Evolutionary conservation across 2,329 filamentous ascomycete genomes (phyloP).

Genomic region (Aspergillus versicolor): DNA sequence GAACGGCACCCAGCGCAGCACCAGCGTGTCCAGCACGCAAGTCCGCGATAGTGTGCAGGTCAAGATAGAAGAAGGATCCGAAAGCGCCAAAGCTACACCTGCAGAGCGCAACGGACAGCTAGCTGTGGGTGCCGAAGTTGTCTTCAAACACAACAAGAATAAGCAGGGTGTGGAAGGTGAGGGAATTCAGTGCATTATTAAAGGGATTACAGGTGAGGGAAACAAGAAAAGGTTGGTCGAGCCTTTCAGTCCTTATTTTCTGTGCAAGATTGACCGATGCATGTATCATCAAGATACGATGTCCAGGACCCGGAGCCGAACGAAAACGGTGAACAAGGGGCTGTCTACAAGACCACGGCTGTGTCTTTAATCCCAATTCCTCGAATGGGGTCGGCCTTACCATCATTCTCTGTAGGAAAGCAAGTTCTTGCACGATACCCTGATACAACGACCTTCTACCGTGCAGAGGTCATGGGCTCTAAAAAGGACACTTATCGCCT

Average conservation of each 20-base stretch:
- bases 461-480: slow-evolving; percentile 74
- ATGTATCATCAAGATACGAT: slow-evolving; percentile 58
- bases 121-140: slow-evolving; percentile 49
- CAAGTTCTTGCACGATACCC: slow-evolving; percentile 77
- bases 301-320: slow-evolving; percentile 79
- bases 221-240: slow-evolving; percentile 59
- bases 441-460: slow-evolving; percentile 82
- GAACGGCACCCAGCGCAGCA: slow-evolving; percentile 38
- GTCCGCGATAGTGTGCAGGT: slow-evolving; percentile 37
- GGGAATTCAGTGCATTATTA: slow-evolving; percentile 74
- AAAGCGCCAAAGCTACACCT: slow-evolving; percentile 43
- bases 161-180: slow-evolving; percentile 52
- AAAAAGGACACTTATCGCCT: slow-evolving; percentile 55
- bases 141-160: slow-evolving; percentile 53
- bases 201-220: slow-evolving; percentile 71
- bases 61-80: slow-evolving; percentile 45
- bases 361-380: slow-evolving; percentile 77
- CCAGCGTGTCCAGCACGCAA: slow-evolving; percentile 44
- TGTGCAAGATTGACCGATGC: slow-evolving; percentile 15
- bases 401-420: slow-evolving; percentile 64
- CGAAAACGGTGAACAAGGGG: slow-evolving; percentile 61
- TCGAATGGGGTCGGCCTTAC: slow-evolving; percentile 56
- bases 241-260: slow-evolving; percentile 2
- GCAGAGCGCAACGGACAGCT: slow-evolving; percentile 47
- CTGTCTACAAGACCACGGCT: slow-evolving; percentile 67